phyloP scores from a whole-genome alignment of 2,329 filamentous ascomycete species.

The Venturia pyrina region DNA sequence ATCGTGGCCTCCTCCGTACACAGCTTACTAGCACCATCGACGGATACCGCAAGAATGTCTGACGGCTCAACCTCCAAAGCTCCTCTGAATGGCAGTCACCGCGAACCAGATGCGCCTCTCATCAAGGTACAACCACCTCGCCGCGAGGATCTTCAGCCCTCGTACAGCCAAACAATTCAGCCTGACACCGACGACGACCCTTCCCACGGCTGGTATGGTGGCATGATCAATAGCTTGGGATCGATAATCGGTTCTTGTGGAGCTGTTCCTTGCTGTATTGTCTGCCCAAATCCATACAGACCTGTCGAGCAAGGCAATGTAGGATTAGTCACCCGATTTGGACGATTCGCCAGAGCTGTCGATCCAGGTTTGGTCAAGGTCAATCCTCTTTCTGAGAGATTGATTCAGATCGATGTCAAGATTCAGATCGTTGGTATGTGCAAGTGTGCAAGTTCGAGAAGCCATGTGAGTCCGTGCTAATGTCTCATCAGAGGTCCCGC shows the following conservation, averaged over 20 bases:
- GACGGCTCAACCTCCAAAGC: constrained; percentile 10
- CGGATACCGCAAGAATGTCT: constrained; percentile 1
- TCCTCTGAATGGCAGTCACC: constrained; percentile 17
- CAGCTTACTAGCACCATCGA: constrained; percentile 8
- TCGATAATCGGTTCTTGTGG: constrained; percentile 65
- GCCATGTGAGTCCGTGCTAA: background rate
- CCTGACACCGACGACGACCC: constrained; percentile 55
- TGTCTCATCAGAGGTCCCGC: constrained; percentile 59
- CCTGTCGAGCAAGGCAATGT: constrained; percentile 87
- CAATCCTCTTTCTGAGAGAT: constrained; percentile 84
- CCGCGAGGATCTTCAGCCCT: constrained; percentile 74
- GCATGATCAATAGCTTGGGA: constrained; percentile 74
- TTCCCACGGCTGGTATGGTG: constrained; percentile 79
- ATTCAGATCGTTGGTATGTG: constrained; percentile 76
- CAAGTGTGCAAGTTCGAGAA: constrained; percentile 17
- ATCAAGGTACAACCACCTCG: constrained; percentile 66
- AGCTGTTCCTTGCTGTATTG: constrained; percentile 81
- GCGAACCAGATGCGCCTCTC: constrained; percentile 23
- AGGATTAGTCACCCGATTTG: constrained; percentile 91
- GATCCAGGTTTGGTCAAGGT: constrained; percentile 96
- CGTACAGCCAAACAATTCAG: constrained; percentile 60
- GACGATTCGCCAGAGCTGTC: constrained; percentile 86
- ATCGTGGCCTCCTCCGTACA: background rate
- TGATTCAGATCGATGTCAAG: constrained; percentile 95
- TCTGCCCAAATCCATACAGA: constrained; percentile 94